Percentiles rank a stretch among this genome's conserved stretches.
Conservation (phyloP, 2,329 filamentous ascomycete genomes). For the Ophiostoma angusticollis region DNA sequence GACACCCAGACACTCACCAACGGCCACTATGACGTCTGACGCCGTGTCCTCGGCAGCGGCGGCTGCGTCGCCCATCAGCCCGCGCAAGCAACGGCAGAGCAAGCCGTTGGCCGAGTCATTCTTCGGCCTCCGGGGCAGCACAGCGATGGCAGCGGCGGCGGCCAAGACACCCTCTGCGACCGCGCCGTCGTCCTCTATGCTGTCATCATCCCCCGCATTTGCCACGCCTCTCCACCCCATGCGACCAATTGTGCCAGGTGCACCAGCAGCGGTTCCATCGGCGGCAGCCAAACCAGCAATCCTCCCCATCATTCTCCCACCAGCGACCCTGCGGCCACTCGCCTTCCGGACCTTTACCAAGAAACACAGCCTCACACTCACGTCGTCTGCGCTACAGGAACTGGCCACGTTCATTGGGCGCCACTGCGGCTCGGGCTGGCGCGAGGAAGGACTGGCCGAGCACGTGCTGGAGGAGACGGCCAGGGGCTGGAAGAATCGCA, state of each 20-base stretch:
- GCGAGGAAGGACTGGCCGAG: constrained; percentile 87
- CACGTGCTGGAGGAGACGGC: constrained; percentile 85
- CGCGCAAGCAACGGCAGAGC: constrained; percentile 17
- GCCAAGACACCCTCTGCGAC: constrained; percentile 15
- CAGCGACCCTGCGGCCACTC: constrained; percentile 72
- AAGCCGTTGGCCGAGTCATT: constrained; percentile 25
- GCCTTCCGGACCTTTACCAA: constrained; percentile 96
- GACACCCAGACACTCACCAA: too few relatives aligned
- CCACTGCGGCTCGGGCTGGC: constrained; percentile 91
- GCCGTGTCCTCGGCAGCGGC: constrained; percentile 8
- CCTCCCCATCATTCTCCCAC: constrained; percentile 78
- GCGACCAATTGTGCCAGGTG: constrained; percentile 44
- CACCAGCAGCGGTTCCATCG: constrained; percentile 66
- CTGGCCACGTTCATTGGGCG: constrained; percentile 83
- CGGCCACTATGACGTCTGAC: constrained; percentile 16
- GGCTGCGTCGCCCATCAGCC: constrained; percentile 14
- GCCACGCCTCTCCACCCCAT: constrained; percentile 75
- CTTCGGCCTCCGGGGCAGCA: constrained; percentile 19
- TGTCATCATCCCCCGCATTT: constrained; percentile 84
- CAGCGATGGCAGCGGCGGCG: constrained; percentile 15
- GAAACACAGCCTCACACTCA: constrained; percentile 89
- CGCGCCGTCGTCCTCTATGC: constrained; percentile 45
- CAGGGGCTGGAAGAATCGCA: constrained; percentile 79
- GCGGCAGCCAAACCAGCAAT: constrained; percentile 43
- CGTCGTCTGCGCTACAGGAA: constrained; percentile 71